Percentiles rank a stretch among this genome's conserved stretches.
phyloP scores from a whole-genome alignment of 768 basidiomycete species.

The Cantharellus anzutake region DNA sequence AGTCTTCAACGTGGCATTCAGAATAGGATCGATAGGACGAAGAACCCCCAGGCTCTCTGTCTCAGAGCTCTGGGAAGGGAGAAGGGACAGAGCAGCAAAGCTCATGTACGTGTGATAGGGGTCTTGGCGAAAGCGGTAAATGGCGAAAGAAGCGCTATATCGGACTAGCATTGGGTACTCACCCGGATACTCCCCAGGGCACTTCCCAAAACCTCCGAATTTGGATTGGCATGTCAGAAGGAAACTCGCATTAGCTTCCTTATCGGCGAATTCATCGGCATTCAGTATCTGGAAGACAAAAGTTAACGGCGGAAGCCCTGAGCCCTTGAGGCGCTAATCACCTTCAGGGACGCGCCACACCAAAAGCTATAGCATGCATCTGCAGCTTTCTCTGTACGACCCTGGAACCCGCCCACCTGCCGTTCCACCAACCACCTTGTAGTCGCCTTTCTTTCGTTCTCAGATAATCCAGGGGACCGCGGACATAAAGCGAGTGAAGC shows the following conservation, averaged over 20 bases:
- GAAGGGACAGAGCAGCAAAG: conserved; percentile 60
- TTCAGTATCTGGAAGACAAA: conserved; percentile 43
- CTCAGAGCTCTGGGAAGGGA: too few species aligned
- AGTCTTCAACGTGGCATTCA: too few species aligned
- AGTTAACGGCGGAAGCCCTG: background rate
- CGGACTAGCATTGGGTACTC: background rate
- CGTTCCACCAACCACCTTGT: conserved; percentile 63
- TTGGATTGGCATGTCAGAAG: conserved; percentile 66
- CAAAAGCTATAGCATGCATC: conserved; percentile 98
- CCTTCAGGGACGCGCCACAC: conserved; percentile 67
- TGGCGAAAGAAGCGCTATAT: conserved; percentile 6
- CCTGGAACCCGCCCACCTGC: conserved; percentile 73
- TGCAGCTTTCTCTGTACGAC: conserved; percentile 68
- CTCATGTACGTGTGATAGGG: conserved; percentile 92
- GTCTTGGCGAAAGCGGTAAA: conserved; percentile 27
- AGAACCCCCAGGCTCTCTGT: too few species aligned
- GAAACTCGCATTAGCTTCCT: conserved; percentile 36
- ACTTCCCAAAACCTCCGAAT: conserved; percentile 77
- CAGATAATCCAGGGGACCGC: conserved; percentile 12
- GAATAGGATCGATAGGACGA: too few species aligned
- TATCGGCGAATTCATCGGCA: conserved; percentile 36
- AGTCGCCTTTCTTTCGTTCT: conserved; percentile 30
- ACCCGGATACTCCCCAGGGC: conserved; percentile 68
- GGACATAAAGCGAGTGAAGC: conserved; percentile 34
- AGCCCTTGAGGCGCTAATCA: conserved; percentile 19